phyloP scores from a whole-genome alignment of 2,329 filamentous ascomycete species.

The Fusarium mundagurra region DNA sequence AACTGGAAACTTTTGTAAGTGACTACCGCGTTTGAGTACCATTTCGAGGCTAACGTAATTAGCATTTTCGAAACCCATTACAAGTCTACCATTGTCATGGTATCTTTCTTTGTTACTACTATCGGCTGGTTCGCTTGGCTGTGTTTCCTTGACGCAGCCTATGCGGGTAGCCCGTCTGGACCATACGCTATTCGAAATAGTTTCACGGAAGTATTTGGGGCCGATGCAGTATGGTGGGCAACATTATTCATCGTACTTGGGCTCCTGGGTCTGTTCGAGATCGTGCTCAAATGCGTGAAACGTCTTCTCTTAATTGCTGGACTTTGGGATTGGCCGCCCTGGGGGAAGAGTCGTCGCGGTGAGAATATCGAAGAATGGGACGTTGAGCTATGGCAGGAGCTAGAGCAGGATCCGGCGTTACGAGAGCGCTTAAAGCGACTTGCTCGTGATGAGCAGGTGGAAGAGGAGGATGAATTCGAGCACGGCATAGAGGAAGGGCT shows the following conservation, averaged over 20 bases:
- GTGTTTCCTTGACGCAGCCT: constrained; percentile 73
- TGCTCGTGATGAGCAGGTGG: constrained; percentile 48
- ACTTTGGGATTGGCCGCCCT: constrained; percentile 59
- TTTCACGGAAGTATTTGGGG: constrained; percentile 74
- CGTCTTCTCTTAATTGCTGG: constrained; percentile 58
- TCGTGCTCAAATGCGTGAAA: constrained; percentile 64
- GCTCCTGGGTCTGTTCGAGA: constrained; percentile 71
- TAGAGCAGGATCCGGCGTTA: constrained; percentile 62
- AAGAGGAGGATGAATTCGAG: constrained; percentile 39
- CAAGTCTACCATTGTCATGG: constrained; percentile 72
- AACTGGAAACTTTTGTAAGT: constrained; percentile 79
- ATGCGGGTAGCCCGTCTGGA: constrained; percentile 58
- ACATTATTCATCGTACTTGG: constrained; percentile 72
- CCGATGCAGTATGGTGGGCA: constrained; percentile 78
- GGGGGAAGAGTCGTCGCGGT: constrained; percentile 48
- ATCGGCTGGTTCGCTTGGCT: constrained; percentile 80
- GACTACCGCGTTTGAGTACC: neutral
- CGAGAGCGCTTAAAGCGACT: constrained; percentile 54
- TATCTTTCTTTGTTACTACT: constrained; percentile 67
- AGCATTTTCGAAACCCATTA: constrained; percentile 80
- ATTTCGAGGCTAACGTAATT: constrained; percentile 33
- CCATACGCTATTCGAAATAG: constrained; percentile 75
- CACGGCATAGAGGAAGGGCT: constrained; percentile 30
- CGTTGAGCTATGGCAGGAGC: constrained; percentile 66
- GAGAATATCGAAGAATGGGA: constrained; percentile 61